Base-by-base conservation (phyloP, 106 monocot genomes). In the Cymbidium sinense region DNA sequence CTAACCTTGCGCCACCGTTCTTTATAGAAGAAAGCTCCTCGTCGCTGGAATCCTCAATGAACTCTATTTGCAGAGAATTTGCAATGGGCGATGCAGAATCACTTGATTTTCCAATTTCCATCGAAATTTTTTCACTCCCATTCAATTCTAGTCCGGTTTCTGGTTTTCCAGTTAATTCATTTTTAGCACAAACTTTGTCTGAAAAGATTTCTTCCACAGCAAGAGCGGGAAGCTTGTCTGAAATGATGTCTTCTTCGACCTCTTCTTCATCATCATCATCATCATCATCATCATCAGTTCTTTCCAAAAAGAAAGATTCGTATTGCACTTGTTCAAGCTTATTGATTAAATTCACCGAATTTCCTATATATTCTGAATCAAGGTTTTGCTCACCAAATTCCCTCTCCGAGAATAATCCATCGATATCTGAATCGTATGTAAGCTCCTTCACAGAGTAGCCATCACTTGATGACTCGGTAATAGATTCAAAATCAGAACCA, bases 381-480 rank as follows among this genome's bases (percentile, higher is more conserved):
- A 13, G 11, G 37, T 79, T 75, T 39, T 67, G 1, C 34, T 17
- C 71, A 51, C 21, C 75, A 36, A 79, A 81, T 55, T 91, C 89
- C 34, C 34, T 67, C 58, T 92, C 93, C 4, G 90, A 84, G 9
- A 83, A 74, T 33, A 87, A 78, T 30, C 67, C 83, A 51, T 88
- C 87, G 11, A 79, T 83, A 51, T 90, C 86, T 65, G 82, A 90
- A 76, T 86, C 86, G 12, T 76, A 37, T 12, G 64, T 54, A 20
- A 93, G 64, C 12, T 86, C 80, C 77, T 86, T 88, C 30, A 93
- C 90, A 0, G 93, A 90, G 74, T 93, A 93, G 0, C 90, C 89
- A 80, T 87, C 88, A 25, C 86, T 88, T 34, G 34, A 39, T 43
- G 77, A 84, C 1, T 36, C n/a, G 2, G 88, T 86, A 35, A 84